A percentile compares a stretch with the other conserved stretches of the same genome.
These are phyloP conservation scores for Trametes sanguinea DNA, from an alignment of 768 basidiomycete genomes.

Conservation along the genomic window DNA sequence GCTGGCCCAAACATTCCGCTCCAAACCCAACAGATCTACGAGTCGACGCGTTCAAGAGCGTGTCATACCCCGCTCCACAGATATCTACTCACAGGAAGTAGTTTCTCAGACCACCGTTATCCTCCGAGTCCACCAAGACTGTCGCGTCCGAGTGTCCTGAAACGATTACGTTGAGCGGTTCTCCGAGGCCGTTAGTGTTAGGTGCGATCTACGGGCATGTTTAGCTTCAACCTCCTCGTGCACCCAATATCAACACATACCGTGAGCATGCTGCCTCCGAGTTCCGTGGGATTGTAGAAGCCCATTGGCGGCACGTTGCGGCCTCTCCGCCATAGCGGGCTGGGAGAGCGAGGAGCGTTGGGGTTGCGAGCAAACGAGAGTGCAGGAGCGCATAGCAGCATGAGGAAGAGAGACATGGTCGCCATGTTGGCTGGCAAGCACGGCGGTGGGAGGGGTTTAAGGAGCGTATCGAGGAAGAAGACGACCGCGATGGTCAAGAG, in stretches of 20 bases:
- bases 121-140: slow-evolving; percentile 61
- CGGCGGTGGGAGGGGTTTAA: slow-evolving; percentile 3
- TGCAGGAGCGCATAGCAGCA: slow-evolving; percentile 36
- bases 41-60: not conserved
- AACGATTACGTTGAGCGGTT: slow-evolving; percentile 84
- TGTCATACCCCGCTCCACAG: not conserved
- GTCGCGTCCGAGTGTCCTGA: slow-evolving; percentile 70
- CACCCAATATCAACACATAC: slow-evolving; percentile 44
- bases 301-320: slow-evolving; percentile 49
- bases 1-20: slow-evolving; percentile 84
- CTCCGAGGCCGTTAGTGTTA: slow-evolving; percentile 73
- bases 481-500: slow-evolving; percentile 17
- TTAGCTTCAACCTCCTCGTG: not conserved
- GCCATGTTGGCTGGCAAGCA: slow-evolving; percentile 33
- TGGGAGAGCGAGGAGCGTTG: slow-evolving; percentile 18
- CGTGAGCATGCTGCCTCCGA: slow-evolving; percentile 71
- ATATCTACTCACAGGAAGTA: slow-evolving; percentile 67
- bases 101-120: slow-evolving; percentile 76
- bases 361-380: slow-evolving; percentile 21
- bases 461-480: slow-evolving; percentile 15
- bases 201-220: slow-evolving; percentile 45
- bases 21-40: slow-evolving; percentile 70
- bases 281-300: slow-evolving; percentile 56
- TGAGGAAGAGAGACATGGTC: slow-evolving; percentile 29
- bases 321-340: slow-evolving; percentile 28